Conservation (phyloP, 768 basidiomycete genomes). For the Pseudohyphozyma bogoriensis region DNA sequence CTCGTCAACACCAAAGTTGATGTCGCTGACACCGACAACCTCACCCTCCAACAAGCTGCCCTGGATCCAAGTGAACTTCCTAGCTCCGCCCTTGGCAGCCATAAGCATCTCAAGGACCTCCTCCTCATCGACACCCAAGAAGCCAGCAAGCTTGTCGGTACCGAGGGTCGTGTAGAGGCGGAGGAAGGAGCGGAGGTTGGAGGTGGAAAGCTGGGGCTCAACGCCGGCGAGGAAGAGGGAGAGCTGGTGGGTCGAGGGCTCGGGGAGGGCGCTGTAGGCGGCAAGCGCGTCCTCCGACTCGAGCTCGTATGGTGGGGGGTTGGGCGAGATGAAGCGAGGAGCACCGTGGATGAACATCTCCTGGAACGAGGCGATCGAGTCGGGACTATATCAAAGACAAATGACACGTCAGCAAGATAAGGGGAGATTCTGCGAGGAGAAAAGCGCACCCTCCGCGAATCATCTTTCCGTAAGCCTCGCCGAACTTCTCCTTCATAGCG, state of each 20-base stretch:
- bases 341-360: slow-evolving; percentile 91
- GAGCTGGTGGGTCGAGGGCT: slow-evolving; percentile 76
- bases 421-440: slow-evolving; percentile 13
- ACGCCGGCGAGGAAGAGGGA: slow-evolving; percentile 75
- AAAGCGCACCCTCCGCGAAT: slow-evolving; percentile 52
- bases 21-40: slow-evolving; percentile 76
- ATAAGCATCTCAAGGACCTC: slow-evolving; percentile 93
- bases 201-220: slow-evolving; percentile 60
- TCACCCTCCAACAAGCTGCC: slow-evolving; percentile 64
- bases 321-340: slow-evolving; percentile 92
- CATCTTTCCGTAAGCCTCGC: slow-evolving; percentile 84
- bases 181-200: slow-evolving; percentile 80
- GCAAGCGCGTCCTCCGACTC: slow-evolving; percentile 41
- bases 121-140: slow-evolving; percentile 86
- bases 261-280: slow-evolving; percentile 44
- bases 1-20: slow-evolving; percentile 91
- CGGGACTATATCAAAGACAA: slow-evolving; percentile 36
- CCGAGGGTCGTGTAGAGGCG: slow-evolving; percentile 93
- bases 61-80: slow-evolving; percentile 55
- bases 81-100: slow-evolving; percentile 81
- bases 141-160: slow-evolving; percentile 78
- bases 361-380: slow-evolving; percentile 68
- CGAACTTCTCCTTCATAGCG: slow-evolving; percentile 70
- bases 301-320: slow-evolving; percentile 78
- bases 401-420: background rate